A percentile compares a stretch with the other conserved stretches of the same genome.
phyloP scores from a whole-genome alignment of 1,284 basidiomycete species.

The Ganoderma sp. region DNA sequence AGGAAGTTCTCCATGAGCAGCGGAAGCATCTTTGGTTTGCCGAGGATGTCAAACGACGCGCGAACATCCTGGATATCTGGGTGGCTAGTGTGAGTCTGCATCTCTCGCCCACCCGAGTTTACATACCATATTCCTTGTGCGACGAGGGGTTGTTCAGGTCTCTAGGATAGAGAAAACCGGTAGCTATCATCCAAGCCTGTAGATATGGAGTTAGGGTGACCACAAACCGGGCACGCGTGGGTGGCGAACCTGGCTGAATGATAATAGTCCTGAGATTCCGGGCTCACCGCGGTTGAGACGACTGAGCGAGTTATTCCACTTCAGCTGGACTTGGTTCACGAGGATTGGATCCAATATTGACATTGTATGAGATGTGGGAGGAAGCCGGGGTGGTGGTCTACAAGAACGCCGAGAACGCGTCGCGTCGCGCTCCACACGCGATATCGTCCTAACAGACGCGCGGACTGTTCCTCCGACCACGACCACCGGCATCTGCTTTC shows the following conservation, averaged over 20 bases:
- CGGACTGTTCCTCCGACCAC: not conserved
- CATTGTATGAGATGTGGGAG: not conserved
- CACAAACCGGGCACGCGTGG: not conserved
- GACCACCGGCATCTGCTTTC: not conserved
- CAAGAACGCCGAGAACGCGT: slow-evolving; percentile 4
- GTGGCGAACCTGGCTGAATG: slow-evolving; percentile 62
- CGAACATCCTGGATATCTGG: slow-evolving; percentile 57
- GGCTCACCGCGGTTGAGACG: slow-evolving; percentile 66
- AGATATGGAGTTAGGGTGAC: not conserved
- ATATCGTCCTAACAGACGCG: not conserved
- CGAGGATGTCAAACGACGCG: slow-evolving; percentile 60
- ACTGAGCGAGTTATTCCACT: slow-evolving; percentile 74
- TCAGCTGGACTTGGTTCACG: slow-evolving; percentile 59
- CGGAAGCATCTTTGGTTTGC: slow-evolving; percentile 61
- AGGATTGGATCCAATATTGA: not conserved
- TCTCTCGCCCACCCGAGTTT: not conserved
- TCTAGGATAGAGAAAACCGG: slow-evolving; percentile 61
- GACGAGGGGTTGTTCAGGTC: slow-evolving; percentile 51
- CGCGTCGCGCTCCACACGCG: slow-evolving; percentile 10
- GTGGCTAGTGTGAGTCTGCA: slow-evolving; percentile 12
- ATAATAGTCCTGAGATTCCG: slow-evolving; percentile 69
- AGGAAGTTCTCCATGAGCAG: slow-evolving; percentile 70
- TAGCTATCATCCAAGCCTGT: slow-evolving; percentile 69
- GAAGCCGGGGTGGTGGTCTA: not conserved
- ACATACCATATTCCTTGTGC: slow-evolving; percentile 47